These are phyloP conservation scores for Metarhizium rileyi DNA, from an alignment of 2,329 filamentous ascomycete genomes.

Conservation along the genomic window DNA sequence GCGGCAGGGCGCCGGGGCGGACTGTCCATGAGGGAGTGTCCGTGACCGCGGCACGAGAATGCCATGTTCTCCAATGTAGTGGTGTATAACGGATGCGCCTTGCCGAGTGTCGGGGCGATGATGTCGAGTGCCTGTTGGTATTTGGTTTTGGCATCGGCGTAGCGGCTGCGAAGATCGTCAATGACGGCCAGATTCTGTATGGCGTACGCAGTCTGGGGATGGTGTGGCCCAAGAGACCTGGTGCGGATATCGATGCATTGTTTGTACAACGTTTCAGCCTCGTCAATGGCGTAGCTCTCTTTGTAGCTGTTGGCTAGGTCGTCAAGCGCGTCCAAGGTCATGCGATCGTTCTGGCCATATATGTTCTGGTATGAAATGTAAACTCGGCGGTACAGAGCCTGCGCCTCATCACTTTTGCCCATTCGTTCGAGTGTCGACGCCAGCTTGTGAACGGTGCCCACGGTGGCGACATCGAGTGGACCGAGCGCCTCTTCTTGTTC, in stretches of 20 bases:
- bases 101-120: constrained; percentile 13
- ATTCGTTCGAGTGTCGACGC: constrained; percentile 14
- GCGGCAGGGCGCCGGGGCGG: constrained; percentile 1
- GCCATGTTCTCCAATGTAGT: constrained; percentile 16
- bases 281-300: constrained; percentile 16
- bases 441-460: constrained; percentile 17
- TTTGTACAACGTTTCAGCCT: constrained; percentile 17
- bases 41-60: constrained; percentile 5
- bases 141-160: constrained; percentile 12
- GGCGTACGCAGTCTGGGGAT: constrained; percentile 14
- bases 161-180: constrained; percentile 14
- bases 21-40: background rate
- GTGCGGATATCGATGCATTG: constrained; percentile 16
- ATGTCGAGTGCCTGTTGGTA: constrained; percentile 15
- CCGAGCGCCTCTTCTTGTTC: constrained; percentile 15
- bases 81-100: constrained; percentile 14
- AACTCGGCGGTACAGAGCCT: constrained; percentile 15
- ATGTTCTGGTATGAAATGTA: constrained; percentile 17
- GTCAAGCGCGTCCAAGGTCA: constrained; percentile 18
- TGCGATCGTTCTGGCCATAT: constrained; percentile 16
- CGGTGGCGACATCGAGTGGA: constrained; percentile 13
- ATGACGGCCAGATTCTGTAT: constrained; percentile 18
- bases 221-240: constrained; percentile 12
- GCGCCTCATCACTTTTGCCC: constrained; percentile 16
- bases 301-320: constrained; percentile 16